Conservation (phyloP, 192 early-diverging fungal species). For the Linnemannia hyalina region DNA sequence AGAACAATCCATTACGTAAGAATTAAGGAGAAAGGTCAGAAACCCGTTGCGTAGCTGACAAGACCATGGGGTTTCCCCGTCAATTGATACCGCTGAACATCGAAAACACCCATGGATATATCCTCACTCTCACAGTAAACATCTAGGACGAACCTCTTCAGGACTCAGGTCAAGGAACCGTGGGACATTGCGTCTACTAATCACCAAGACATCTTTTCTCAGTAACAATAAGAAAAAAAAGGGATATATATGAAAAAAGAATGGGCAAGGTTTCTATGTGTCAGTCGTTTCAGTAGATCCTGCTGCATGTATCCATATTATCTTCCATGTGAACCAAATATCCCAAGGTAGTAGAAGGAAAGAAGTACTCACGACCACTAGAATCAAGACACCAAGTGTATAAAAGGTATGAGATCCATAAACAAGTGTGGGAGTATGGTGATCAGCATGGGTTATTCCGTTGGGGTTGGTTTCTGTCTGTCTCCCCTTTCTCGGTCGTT, state of each 20-base stretch:
- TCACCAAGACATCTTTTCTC: slow-evolving; percentile 84
- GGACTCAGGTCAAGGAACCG: slow-evolving; percentile 83
- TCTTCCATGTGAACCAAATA: background rate
- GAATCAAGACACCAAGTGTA: background rate
- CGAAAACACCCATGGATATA: too few species aligned
- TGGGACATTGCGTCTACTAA: slow-evolving; percentile 73
- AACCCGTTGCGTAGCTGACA: background rate
- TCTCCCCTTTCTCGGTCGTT: background rate
- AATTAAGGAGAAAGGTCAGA: background rate
- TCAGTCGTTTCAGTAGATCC: background rate
- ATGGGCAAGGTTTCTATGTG: too few species aligned
- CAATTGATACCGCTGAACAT: background rate
- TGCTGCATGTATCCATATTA: background rate
- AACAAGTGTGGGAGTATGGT: background rate
- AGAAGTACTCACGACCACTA: background rate
- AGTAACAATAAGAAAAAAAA: background rate
- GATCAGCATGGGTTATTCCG: background rate
- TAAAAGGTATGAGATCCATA: background rate
- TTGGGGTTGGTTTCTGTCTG: background rate
- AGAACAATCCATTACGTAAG: background rate
- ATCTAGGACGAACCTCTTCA: slow-evolving; percentile 71
- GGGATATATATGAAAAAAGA: background rate
- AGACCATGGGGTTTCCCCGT: too few species aligned
- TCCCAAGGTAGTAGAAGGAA: background rate
- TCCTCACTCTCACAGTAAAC: background rate